Base-by-base conservation (phyloP, 306 rosid genomes). In the Inga leiocalycina region DNA sequence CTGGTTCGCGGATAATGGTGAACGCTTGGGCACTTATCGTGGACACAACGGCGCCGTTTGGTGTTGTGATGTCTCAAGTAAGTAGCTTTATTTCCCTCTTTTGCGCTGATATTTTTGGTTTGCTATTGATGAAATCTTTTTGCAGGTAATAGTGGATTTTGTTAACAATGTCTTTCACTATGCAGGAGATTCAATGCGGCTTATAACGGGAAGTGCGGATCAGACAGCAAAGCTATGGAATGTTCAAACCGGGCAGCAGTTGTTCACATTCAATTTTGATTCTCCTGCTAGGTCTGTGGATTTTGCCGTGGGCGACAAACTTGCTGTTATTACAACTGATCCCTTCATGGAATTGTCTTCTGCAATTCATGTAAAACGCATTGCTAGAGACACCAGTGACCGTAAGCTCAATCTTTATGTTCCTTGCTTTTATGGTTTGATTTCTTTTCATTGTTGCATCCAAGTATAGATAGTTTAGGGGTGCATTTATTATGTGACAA, bases 1-100 rank as follows among this genome's bases (percentile, higher is more conserved):
- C 9, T 95, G 98, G 99, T 95, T 90, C 70, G 98, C 99, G 56
- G 99, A 95, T 85, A 95, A 95, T 11, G 97, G 96, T 13, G 98
- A 95, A 88, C 96, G 97, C 3, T 87, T 95, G 76, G 97, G 98
- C 34, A 95, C 98, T 37, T 95, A 90, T 45, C 90, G 93, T 2
- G 98, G 98, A 35, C 98, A 95, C 84, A 95, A 95, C 80, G 98
- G 98, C 0, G 98, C 98, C 24, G 98, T 95, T 34, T 95, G 99
- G 99, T 93, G 88, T 89, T 95, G 99, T 81, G 98, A 95, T 48
- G 98, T 95, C 14, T 92, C 99, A 3, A 86, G 98, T 54, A 91
- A 85, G 90, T 48, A 54, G 56, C 30, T 6, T 2, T 0, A 4
- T 74, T 74, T 56, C 16, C 17, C 20, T 16, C 5, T 15, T 37